Percentiles rank a stretch among this genome's conserved stretches.
These are phyloP conservation scores for Clathrospora elynae DNA, from an alignment of 2,329 filamentous ascomycete genomes.

Conservation along the genomic window DNA sequence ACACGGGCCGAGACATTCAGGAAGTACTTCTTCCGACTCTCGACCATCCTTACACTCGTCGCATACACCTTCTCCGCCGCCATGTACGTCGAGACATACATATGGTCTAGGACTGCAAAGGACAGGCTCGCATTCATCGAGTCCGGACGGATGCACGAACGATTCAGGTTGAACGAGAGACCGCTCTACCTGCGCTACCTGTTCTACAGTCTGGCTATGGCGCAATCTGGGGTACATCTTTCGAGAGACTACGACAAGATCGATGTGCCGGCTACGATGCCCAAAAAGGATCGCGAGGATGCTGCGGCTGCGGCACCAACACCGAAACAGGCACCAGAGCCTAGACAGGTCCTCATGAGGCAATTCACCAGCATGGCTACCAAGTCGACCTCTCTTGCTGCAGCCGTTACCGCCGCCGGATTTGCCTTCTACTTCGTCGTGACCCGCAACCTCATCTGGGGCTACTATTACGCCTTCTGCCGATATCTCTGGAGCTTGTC, in stretches of 20 bases:
- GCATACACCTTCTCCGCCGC: slow-evolving; percentile 80
- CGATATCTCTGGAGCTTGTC: slow-evolving; percentile 77
- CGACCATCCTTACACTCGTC: slow-evolving; percentile 70
- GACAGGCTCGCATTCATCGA: slow-evolving; percentile 75
- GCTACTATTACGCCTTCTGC: slow-evolving; percentile 69
- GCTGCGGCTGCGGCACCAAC: slow-evolving; percentile 6
- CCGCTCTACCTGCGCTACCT: slow-evolving; percentile 79
- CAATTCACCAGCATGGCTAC: slow-evolving; percentile 25
- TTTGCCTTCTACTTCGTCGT: slow-evolving; percentile 36
- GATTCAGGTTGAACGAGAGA: slow-evolving; percentile 81
- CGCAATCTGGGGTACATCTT: slow-evolving; percentile 73
- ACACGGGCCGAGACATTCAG: slow-evolving; percentile 70
- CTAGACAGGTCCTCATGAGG: slow-evolving; percentile 26
- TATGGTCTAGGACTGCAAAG: slow-evolving; percentile 68
- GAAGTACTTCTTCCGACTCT: slow-evolving; percentile 61
- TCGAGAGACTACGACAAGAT: slow-evolving; percentile 75
- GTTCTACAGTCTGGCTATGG: slow-evolving; percentile 68
- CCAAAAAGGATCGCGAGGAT: slow-evolving; percentile 26
- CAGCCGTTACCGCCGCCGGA: slow-evolving; percentile 55
- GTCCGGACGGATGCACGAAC: slow-evolving; percentile 67
- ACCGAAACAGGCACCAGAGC: slow-evolving; percentile 21
- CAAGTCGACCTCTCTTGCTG: slow-evolving; percentile 38
- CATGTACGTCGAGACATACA: slow-evolving; percentile 79
- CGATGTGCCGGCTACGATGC: slow-evolving; percentile 50
- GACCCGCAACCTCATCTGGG: slow-evolving; percentile 40